phyloP scores from a whole-genome alignment of 371 early-diverging fungal genomes.

The Mucor irregularis region DNA sequence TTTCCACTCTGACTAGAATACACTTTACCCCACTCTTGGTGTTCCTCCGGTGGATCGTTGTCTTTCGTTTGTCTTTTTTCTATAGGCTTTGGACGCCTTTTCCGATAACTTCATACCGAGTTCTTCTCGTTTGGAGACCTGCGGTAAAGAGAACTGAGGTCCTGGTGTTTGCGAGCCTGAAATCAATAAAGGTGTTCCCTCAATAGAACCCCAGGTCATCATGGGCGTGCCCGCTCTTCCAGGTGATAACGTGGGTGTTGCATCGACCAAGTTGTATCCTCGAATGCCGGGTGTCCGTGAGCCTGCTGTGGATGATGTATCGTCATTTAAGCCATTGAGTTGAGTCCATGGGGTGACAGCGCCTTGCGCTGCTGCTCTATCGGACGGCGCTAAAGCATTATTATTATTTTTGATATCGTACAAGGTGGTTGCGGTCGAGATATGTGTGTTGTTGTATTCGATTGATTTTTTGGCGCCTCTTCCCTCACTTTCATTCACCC shows the following conservation, averaged over 20 bases:
- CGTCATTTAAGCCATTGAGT: slow-evolving; percentile 4
- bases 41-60: slow-evolving; percentile 24
- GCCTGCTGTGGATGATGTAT: slow-evolving; percentile 12
- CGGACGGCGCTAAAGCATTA: slow-evolving; percentile 17
- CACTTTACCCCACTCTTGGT: slow-evolving; percentile 34
- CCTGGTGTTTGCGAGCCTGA: slow-evolving; percentile 44
- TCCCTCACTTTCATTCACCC: slow-evolving; percentile 34
- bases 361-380: slow-evolving; percentile 29
- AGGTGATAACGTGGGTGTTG: slow-evolving; percentile 70
- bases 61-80: slow-evolving; percentile 34
- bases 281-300: slow-evolving; percentile 51
- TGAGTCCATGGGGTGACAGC: slow-evolving; percentile 34
- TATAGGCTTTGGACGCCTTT: slow-evolving; percentile 61
- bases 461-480: slow-evolving; percentile 59
- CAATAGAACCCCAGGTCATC: slow-evolving; percentile 85
- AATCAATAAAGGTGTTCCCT: slow-evolving; percentile 65
- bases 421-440: slow-evolving; percentile 13
- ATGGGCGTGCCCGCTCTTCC: slow-evolving; percentile 50
- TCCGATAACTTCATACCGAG: slow-evolving; percentile 67
- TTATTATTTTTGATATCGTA: not conserved
- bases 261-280: slow-evolving; percentile 66
- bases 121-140: slow-evolving; percentile 65
- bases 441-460: slow-evolving; percentile 53
- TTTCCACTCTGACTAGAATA: no score
- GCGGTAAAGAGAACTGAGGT: slow-evolving; percentile 63